A percentile compares a stretch with the other conserved stretches of the same genome.
Conservation (phyloP, 371 early-diverging fungal species). For the Nematocida parisii region DNA sequence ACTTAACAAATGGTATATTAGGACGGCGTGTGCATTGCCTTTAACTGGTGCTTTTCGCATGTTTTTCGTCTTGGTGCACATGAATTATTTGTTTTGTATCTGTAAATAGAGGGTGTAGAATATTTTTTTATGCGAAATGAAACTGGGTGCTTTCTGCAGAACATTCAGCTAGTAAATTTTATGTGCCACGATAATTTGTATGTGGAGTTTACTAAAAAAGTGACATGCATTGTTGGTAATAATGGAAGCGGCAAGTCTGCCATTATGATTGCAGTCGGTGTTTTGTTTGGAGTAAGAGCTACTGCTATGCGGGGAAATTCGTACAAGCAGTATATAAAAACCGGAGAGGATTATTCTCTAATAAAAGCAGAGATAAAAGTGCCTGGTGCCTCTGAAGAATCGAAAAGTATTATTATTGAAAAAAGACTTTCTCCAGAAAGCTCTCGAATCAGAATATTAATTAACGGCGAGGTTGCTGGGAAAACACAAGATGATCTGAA, state of each 20-base stretch:
- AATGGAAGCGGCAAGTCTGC: conserved; percentile 71
- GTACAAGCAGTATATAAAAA: conserved; percentile 65
- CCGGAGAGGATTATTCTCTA: conserved; percentile 48
- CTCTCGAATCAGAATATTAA: conserved; percentile 46
- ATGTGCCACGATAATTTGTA: conserved; percentile 69
- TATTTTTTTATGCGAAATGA: conserved; percentile 17
- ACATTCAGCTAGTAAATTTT: conserved; percentile 68
- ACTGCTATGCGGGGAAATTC: conserved; percentile 65
- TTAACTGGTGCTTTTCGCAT: no score
- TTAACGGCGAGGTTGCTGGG: conserved; percentile 34
- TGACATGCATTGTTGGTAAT: conserved; percentile 68
- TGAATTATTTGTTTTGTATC: no score
- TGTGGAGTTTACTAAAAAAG: conserved; percentile 62
- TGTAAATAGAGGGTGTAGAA: background rate
- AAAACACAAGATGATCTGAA: conserved; percentile 64
- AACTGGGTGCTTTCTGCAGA: conserved; percentile 25
- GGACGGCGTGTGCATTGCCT: no score
- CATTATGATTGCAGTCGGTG: conserved; percentile 69
- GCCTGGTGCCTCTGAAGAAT: conserved; percentile 42
- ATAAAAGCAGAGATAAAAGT: conserved; percentile 57
- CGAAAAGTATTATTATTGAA: conserved; percentile 61
- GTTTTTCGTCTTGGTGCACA: no score
- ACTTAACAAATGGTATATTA: no score
- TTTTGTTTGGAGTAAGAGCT: conserved; percentile 68
- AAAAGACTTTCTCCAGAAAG: conserved; percentile 57